A percentile compares a stretch with the other conserved stretches of the same genome.
phyloP scores from a whole-genome alignment of 345 rosid species.

The Sisymbrium irio region DNA sequence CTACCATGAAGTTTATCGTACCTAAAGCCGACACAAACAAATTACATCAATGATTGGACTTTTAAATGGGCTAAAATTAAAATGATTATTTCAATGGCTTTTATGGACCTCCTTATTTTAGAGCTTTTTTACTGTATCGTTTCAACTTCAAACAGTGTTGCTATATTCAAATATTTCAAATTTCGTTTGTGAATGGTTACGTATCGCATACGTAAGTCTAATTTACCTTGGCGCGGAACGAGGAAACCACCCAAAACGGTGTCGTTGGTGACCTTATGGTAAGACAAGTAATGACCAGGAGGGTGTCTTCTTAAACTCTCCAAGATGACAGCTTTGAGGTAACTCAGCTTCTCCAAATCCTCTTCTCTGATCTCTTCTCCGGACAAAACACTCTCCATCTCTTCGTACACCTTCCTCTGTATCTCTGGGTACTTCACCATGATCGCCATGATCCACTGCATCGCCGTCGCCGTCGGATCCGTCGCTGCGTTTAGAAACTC shows the following conservation, averaged over 20 bases:
- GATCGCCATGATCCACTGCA: constrained; percentile 41
- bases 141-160: no score
- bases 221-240: constrained; percentile 28
- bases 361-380: constrained; percentile 34
- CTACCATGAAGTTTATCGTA: constrained; percentile 39
- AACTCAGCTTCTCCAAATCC: constrained; percentile 28
- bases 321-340: constrained; percentile 37
- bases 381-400: constrained; percentile 11
- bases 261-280: constrained; percentile 33
- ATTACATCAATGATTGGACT: not conserved
- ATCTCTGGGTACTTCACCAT: constrained; percentile 37
- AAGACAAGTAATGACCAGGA: constrained; percentile 38
- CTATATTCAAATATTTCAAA: no score
- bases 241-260: constrained; percentile 37
- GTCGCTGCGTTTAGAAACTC: constrained; percentile 38
- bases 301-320: constrained; percentile 40
- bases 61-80: no score
- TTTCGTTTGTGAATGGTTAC: not conserved
- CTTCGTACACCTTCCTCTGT: constrained; percentile 31
- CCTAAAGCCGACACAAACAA: constrained; percentile 10
- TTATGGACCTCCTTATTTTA: no score
- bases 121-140: no score
- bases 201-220: not conserved
- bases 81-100: no score
- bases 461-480: constrained; percentile 35